Base-by-base conservation (phyloP, 148 eudicot species). In the Fallopia convolvulus region DNA sequence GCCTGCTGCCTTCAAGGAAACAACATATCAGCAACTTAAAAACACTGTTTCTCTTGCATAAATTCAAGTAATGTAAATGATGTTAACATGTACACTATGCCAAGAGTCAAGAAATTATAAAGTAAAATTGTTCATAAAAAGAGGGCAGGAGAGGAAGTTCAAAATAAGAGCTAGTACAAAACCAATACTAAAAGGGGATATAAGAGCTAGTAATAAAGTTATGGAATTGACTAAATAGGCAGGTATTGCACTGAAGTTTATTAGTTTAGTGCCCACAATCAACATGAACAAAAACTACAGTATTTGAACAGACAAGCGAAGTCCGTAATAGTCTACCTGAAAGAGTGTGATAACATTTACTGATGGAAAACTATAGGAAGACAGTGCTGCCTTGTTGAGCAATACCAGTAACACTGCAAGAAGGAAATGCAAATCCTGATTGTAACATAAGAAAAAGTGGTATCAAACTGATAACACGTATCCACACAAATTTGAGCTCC, bases 381-480 rank as follows among this genome's bases (percentile, higher is more conserved):
- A 92, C 76, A 92, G 87, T 49, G 97, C 97, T 58, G 97, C 97
- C 83, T 92, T 92, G 77, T 92, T 92, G 90, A 92, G 90, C 82
- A 92, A 42, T 47, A 92, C 80, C 89, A 92, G 82, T 55, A 92
- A 86, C 84, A 90, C 97, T 92, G 89, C 81, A 80, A 81, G 79
- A 81, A 77, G 74, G 47, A 33, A 78, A 71, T 39, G 17, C 74
- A 75, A 75, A 32, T 42, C 72, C 55, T 44, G 55, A 73, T 73
- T 44, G n/a, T 74, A 41, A 70, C 70, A 56, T 50, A 41, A 63
- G 7, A 52, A 42, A 53, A 56, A 14, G 40, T 68, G 74, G 75
- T 70, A 6, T 14, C 68, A 79, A 74, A 44, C 6, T 40, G 42
- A 55, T 36, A n/a, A 56, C 60, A 73, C n/a, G 14, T 65, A 73